A percentile compares a stretch with the other conserved stretches of the same genome.
Evolutionary conservation across 2,329 filamentous ascomycete genomes (phyloP).

Genomic region (Trichoderma koningii): DNA sequence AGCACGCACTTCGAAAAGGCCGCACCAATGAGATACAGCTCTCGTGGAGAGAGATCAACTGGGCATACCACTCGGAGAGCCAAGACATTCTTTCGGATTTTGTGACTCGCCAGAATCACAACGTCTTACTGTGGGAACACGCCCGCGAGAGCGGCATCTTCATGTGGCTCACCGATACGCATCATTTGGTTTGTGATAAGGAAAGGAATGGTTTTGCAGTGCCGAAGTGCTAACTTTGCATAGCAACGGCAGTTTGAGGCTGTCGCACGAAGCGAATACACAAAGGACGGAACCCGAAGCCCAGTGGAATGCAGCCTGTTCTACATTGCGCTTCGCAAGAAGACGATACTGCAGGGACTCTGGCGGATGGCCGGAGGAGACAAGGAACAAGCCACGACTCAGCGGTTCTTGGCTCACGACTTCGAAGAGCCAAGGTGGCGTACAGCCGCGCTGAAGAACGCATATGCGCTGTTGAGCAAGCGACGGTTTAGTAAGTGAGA

Average conservation of each 20-base stretch:
- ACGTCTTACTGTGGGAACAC: constrained; percentile 79
- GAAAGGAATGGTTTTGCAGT: background rate
- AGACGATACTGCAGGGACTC: constrained; percentile 82
- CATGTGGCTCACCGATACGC: constrained; percentile 85
- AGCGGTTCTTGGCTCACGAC: constrained; percentile 81
- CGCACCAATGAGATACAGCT: constrained; percentile 67
- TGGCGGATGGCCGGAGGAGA: constrained; percentile 96
- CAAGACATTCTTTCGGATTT: constrained; percentile 90
- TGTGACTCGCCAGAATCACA: constrained; percentile 76
- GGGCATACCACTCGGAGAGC: constrained; percentile 80
- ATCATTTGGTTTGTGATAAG: constrained; percentile 65
- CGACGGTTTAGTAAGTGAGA: constrained; percentile 68
- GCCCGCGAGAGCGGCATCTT: constrained; percentile 87
- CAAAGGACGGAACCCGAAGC: constrained; percentile 81
- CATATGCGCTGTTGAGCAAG: constrained; percentile 90
- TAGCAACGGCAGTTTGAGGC: constrained; percentile 73
- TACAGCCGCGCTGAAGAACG: constrained; percentile 90
- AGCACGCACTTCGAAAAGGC: constrained; percentile 71
- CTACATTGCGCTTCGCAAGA: constrained; percentile 89
- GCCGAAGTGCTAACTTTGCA: constrained; percentile 25
- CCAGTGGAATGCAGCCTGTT: constrained; percentile 88
- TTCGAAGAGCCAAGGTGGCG: constrained; percentile 86
- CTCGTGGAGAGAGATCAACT: constrained; percentile 78
- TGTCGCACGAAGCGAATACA: constrained; percentile 93
- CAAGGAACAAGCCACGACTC: constrained; percentile 78